phyloP scores from a whole-genome alignment of 768 basidiomycete genomes.

The Termitomyces sp. region DNA sequence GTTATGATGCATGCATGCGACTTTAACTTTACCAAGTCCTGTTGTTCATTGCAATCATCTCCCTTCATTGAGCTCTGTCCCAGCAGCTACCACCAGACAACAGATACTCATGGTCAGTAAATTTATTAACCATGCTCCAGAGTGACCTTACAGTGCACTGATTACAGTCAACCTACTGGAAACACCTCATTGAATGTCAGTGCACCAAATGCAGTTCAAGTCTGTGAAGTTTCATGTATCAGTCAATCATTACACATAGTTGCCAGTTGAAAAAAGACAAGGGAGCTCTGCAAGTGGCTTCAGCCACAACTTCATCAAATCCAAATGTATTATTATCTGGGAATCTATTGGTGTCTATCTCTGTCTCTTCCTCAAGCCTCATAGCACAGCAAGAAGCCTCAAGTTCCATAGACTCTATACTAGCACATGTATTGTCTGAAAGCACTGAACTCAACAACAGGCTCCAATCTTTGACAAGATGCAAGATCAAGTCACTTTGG shows the following conservation, averaged over 20 bases:
- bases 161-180: not conserved
- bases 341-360: not conserved
- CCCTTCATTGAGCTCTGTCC: too few relatives aligned
- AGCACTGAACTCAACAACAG: too few relatives aligned
- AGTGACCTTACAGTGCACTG: not conserved
- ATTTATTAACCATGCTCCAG: not conserved
- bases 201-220: not conserved
- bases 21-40: too few relatives aligned
- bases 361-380: not conserved
- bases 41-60: too few relatives aligned
- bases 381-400: not conserved
- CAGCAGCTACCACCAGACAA: too few relatives aligned
- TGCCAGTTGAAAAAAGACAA: not conserved
- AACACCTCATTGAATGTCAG: not conserved
- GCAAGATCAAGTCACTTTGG: too few relatives aligned
- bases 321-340: not conserved
- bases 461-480: too few relatives aligned
- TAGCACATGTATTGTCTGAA: too few relatives aligned
- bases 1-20: too few relatives aligned
- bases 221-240: not conserved
- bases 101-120: not conserved
- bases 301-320: not conserved
- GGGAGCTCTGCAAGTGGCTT: not conserved
- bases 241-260: not conserved
- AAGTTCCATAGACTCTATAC: too few relatives aligned